These are phyloP conservation scores for Iris pallida DNA, from an alignment of 116 monocot genomes.

Conservation along the genomic window DNA sequence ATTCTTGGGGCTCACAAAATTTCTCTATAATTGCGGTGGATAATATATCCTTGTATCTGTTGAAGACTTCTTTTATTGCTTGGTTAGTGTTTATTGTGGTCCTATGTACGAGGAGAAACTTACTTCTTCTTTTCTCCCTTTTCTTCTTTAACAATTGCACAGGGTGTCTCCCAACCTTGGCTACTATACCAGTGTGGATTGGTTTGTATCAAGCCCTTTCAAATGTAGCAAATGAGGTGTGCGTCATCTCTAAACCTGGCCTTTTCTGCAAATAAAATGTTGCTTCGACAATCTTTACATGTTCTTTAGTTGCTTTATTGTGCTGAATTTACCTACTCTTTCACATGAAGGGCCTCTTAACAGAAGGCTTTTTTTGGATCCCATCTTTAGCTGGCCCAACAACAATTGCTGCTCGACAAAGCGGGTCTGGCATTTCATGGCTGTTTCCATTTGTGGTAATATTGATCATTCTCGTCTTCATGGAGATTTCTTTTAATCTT, in stretches of 20 bases:
- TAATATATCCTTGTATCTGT: too few relatives aligned
- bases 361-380: constrained; percentile 99
- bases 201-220: constrained; percentile 98
- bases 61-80: not conserved
- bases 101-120: not conserved
- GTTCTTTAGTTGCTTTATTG: constrained; percentile 2
- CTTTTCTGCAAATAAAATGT: not conserved
- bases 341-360: constrained; percentile 72
- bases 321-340: constrained; percentile 9
- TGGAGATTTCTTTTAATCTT: too few relatives aligned
- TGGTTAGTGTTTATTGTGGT: not conserved
- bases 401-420: constrained; percentile 96
- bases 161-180: constrained; percentile 97
- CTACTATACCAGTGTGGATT: constrained; percentile 97
- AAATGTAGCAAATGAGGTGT: constrained; percentile 98
- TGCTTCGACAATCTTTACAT: not conserved
- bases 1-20: not conserved
- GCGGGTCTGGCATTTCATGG: constrained; percentile 94
- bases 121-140: not conserved
- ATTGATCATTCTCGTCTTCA: not conserved
- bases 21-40: not conserved
- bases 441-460: constrained; percentile 92
- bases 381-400: constrained; percentile 91
- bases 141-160: not conserved
- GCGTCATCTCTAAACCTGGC: too few relatives aligned